Evolutionary conservation across 148 eudicot genomes (phyloP).

Genomic region (Vaccinium macrocarpon): DNA sequence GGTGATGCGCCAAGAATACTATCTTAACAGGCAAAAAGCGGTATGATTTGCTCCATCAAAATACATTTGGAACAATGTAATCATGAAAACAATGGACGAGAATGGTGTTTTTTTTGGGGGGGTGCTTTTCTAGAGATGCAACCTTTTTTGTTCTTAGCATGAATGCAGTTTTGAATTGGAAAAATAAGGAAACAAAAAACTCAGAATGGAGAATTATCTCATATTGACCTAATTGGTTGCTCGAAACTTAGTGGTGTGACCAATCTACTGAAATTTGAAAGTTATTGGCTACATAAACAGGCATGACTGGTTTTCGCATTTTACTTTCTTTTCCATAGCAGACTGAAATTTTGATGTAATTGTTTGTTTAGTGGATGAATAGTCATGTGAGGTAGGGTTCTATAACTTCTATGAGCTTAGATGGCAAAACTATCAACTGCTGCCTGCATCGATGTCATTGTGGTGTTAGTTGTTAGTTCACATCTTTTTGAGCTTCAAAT

Average conservation of each 20-base stretch:
- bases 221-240: background rate
- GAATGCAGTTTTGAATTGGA: background rate
- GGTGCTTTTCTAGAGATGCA: background rate
- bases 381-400: background rate
- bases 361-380: background rate
- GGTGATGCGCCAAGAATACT: constrained; percentile 98
- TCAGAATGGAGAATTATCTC: background rate
- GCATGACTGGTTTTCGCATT: background rate
- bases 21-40: constrained; percentile 85
- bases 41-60: constrained; percentile 38
- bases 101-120: background rate
- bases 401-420: constrained; percentile 16
- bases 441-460: background rate
- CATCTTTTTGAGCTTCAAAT: background rate
- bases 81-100: background rate
- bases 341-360: background rate
- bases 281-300: background rate
- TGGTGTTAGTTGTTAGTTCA: constrained; percentile 9
- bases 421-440: background rate
- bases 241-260: background rate
- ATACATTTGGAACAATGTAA: background rate
- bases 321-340: background rate
- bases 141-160: constrained; percentile 4
- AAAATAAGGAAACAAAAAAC: background rate
- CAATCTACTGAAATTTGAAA: background rate